A percentile compares a stretch with the other conserved stretches of the same genome.
Evolutionary conservation across 2,329 filamentous ascomycete species (phyloP).

Genomic region (Periconia macrospinosa): DNA sequence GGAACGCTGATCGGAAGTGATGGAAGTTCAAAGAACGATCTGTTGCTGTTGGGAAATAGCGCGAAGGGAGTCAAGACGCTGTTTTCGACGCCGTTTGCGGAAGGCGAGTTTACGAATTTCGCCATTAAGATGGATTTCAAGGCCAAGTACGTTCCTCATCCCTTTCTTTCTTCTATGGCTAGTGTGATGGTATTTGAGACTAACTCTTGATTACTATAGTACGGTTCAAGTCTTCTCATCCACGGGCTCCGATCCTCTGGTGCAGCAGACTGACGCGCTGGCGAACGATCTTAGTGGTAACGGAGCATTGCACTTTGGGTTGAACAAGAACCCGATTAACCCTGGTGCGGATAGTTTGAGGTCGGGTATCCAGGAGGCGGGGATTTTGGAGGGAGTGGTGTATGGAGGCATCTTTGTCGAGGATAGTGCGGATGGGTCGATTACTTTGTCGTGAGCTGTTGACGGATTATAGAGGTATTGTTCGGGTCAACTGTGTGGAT

Average conservation of each 20-base stretch:
- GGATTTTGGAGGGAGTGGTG: conserved; percentile 16
- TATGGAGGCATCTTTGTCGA: conserved; percentile 18
- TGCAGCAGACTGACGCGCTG: conserved; percentile 9
- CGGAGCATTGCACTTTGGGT: conserved; percentile 16
- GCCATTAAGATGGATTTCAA: conserved; percentile 17
- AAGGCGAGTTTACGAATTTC: conserved; percentile 14
- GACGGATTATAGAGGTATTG: too few relatives aligned
- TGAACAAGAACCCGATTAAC: conserved; percentile 19
- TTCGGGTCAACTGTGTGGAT: too few relatives aligned
- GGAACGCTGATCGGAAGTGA: conserved; percentile 19
- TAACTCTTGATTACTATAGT: not conserved
- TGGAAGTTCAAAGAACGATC: conserved; percentile 14
- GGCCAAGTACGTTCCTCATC: conserved; percentile 7
- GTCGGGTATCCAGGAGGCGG: conserved; percentile 13
- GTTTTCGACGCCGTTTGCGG: conserved; percentile 12
- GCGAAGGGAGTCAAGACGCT: conserved; percentile 7
- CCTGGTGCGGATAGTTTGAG: conserved; percentile 14
- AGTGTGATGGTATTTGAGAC: not conserved
- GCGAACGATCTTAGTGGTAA: conserved; percentile 18
- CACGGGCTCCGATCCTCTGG: conserved; percentile 10
- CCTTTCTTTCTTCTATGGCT: not conserved
- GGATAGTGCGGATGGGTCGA: conserved; percentile 8
- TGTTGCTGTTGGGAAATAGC: conserved; percentile 15
- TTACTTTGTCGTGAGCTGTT: conserved; percentile 9
- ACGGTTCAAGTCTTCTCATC: conserved; percentile 20